Evolutionary conservation across 2,329 filamentous ascomycete genomes (phyloP).

Genomic region (Fusarium sp.): DNA sequence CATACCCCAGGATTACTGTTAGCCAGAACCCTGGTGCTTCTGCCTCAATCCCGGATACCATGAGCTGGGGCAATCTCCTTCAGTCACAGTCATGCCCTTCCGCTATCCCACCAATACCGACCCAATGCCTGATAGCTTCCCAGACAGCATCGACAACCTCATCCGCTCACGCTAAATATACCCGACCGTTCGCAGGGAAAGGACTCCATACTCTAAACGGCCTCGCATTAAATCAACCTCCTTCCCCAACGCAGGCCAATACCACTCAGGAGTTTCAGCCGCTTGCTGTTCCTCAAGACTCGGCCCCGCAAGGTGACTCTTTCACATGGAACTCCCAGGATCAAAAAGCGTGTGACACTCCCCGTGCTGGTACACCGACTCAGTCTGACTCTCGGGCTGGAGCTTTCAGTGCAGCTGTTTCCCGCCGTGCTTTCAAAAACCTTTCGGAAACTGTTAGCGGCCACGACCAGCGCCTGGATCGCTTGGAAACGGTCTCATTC

Average conservation of each 20-base stretch:
- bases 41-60: conserved; percentile 65
- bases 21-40: conserved; percentile 44
- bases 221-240: conserved; percentile 44
- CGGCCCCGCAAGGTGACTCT: conserved; percentile 38
- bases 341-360: conserved; percentile 35
- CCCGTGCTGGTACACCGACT: conserved; percentile 42
- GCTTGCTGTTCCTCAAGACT: conserved; percentile 30
- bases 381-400: conserved; percentile 47
- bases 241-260: conserved; percentile 51
- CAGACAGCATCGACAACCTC: conserved; percentile 66
- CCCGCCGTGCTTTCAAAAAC: conserved; percentile 58
- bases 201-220: conserved; percentile 66
- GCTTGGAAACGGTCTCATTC: conserved; percentile 78
- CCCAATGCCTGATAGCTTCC: conserved; percentile 65
- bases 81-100: conserved; percentile 55
- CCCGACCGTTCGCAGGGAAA: conserved; percentile 67
- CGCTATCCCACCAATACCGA: conserved; percentile 60
- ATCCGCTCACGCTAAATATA: conserved; percentile 63
- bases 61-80: conserved; percentile 62
- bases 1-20: conserved; percentile 26
- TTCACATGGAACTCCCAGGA: conserved; percentile 45
- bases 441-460: conserved; percentile 67
- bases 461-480: conserved; percentile 74
- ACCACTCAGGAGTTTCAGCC: conserved; percentile 36
- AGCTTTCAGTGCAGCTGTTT: conserved; percentile 42